phyloP scores from a whole-genome alignment of 2,329 filamentous ascomycete genomes.

The Penicillium sp. region DNA sequence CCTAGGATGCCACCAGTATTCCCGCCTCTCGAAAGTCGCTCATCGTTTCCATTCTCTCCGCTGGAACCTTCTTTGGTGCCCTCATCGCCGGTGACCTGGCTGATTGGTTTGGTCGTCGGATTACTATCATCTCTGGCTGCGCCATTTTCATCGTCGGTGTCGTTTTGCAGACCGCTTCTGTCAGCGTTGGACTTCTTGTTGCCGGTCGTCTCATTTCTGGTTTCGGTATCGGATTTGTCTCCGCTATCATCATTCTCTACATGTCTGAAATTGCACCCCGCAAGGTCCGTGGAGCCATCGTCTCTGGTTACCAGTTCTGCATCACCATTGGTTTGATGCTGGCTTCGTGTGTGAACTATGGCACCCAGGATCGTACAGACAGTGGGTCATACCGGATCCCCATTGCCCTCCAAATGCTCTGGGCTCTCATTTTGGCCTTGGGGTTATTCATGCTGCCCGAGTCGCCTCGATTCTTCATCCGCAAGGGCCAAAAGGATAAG shows the following conservation, averaged over 20 bases:
- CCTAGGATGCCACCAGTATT: conserved; percentile 28
- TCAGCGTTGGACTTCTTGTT: conserved; percentile 60
- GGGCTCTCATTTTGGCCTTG: conserved; percentile 69
- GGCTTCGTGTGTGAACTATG: conserved; percentile 72
- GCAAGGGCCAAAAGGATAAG: conserved; percentile 65
- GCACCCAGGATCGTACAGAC: conserved; percentile 59
- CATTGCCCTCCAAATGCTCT: conserved; percentile 75
- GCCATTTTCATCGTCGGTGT: conserved; percentile 67
- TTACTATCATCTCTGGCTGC: conserved; percentile 70
- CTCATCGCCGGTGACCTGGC: conserved; percentile 73
- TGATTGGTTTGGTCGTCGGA: conserved; percentile 64
- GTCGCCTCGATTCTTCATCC: conserved; percentile 81
- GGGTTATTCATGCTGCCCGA: conserved; percentile 78
- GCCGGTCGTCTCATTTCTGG: conserved; percentile 73
- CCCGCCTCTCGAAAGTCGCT: conserved; percentile 54
- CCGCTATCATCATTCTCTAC: conserved; percentile 77
- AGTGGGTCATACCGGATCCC: conserved; percentile 74
- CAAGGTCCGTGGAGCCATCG: conserved; percentile 74
- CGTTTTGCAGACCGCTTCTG: conserved; percentile 61
- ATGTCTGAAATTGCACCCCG: conserved; percentile 76
- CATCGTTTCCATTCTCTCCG: conserved; percentile 74
- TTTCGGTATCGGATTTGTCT: conserved; percentile 76
- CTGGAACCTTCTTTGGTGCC: conserved; percentile 74
- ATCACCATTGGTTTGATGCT: conserved; percentile 76
- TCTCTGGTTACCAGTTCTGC: conserved; percentile 81